A percentile compares a stretch with the other conserved stretches of the same genome.
Evolutionary conservation across 169 alveolate genomes (phyloP).

Genomic region (Plasmodium cynomolgi): DNA sequence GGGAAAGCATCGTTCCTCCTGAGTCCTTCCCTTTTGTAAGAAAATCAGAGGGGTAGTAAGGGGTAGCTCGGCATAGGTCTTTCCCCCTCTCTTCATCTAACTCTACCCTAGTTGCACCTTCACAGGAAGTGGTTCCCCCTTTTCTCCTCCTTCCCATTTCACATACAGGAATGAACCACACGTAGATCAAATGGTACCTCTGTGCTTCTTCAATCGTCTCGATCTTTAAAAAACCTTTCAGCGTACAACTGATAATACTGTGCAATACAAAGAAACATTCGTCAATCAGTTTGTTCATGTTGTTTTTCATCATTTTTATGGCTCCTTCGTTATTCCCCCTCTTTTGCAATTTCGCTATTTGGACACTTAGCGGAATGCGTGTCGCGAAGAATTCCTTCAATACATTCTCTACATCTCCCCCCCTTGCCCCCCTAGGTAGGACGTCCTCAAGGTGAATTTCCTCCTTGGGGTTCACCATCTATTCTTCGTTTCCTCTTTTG

Average conservation of each 20-base stretch:
- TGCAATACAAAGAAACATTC: slow-evolving; percentile 42
- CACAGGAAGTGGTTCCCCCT: not conserved
- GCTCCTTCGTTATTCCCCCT: slow-evolving; percentile 13
- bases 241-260: slow-evolving; percentile 20
- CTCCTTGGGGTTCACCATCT: not conserved
- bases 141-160: not conserved
- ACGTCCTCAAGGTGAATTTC: slow-evolving; percentile 12
- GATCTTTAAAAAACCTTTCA: slow-evolving; percentile 12
- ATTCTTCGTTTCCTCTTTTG: not conserved
- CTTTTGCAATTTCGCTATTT: slow-evolving; percentile 15
- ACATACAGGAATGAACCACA: slow-evolving; percentile 45
- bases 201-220: slow-evolving; percentile 21
- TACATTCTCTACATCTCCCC: not conserved
- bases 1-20: not conserved
- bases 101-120: not conserved
- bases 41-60: not conserved
- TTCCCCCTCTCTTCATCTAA: not conserved
- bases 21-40: not conserved
- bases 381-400: not conserved
- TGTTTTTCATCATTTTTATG: not conserved
- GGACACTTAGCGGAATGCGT: slow-evolving; percentile 30
- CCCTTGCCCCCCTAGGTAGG: not conserved
- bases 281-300: slow-evolving; percentile 16
- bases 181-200: slow-evolving; percentile 16
- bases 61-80: not conserved